These are phyloP conservation scores for Penicillium antarcticum DNA, from an alignment of 495 filamentous ascomycete species.

Conservation along the genomic window DNA sequence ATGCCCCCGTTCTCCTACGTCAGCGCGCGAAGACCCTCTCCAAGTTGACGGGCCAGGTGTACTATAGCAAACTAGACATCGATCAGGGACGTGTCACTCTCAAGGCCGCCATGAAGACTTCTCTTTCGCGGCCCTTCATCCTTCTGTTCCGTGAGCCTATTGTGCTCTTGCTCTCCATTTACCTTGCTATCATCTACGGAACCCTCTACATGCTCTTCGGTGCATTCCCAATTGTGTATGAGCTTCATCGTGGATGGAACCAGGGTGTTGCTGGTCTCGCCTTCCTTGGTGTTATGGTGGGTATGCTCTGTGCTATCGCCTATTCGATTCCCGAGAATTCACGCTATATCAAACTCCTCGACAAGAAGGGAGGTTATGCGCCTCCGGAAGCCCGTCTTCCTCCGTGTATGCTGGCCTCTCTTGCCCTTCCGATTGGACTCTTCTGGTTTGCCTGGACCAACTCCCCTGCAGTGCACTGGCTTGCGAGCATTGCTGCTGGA, in stretches of 20 bases:
- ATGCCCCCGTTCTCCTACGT: conserved; percentile 50
- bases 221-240: conserved; percentile 71
- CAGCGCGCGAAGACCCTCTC: conserved; percentile 45
- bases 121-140: conserved; percentile 35
- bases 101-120: conserved; percentile 26
- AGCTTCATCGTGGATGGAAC: conserved; percentile 65
- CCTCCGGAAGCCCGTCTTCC: conserved; percentile 38
- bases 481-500: conserved; percentile 54
- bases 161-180: conserved; percentile 56
- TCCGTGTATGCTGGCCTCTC: conserved; percentile 30
- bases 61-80: conserved; percentile 35
- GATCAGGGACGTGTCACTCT: conserved; percentile 28
- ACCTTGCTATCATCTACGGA: conserved; percentile 67
- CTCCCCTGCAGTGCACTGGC: conserved; percentile 59
- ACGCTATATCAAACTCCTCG: conserved; percentile 29
- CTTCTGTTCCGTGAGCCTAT: conserved; percentile 48
- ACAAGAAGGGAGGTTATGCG: conserved; percentile 27
- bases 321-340: conserved; percentile 40
- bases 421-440: conserved; percentile 37
- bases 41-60: conserved; percentile 50
- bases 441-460: conserved; percentile 66
- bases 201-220: conserved; percentile 78
- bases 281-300: conserved; percentile 71
- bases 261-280: conserved; percentile 65
- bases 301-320: conserved; percentile 61